phyloP scores from a whole-genome alignment of 2,329 filamentous ascomycete genomes.

The Penicillium sclerotiorum region DNA sequence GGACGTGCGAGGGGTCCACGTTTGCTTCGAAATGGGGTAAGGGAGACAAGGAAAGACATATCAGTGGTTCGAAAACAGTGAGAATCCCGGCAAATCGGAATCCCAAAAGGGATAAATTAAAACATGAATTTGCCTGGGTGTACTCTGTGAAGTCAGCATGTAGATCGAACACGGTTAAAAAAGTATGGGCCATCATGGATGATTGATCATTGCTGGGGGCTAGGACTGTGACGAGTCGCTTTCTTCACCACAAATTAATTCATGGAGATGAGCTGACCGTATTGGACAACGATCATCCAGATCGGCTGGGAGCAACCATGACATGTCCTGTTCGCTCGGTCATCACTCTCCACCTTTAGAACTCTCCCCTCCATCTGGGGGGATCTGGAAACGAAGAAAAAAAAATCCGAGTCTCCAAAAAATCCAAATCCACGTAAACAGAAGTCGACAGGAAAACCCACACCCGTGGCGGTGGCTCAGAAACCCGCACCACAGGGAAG shows the following conservation, averaged over 20 bases:
- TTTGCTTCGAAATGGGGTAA: too few relatives aligned
- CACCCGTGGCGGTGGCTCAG: constrained; percentile 29
- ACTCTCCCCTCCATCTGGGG: constrained; percentile 21
- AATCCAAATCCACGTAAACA: too few relatives aligned
- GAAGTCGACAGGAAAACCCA: too few relatives aligned
- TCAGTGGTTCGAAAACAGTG: too few relatives aligned
- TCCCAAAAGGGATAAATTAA: too few relatives aligned
- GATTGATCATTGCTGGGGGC: too few relatives aligned
- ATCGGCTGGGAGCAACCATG: constrained; percentile 9
- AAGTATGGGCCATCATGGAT: background rate
- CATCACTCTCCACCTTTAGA: constrained; percentile 4
- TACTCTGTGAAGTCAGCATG: background rate
- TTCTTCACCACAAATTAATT: background rate
- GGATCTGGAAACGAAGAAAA: constrained; percentile 28
- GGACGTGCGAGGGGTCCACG: constrained; percentile 17
- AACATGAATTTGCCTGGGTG: too few relatives aligned
- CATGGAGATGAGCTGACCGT: background rate
- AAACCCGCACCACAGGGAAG: background rate
- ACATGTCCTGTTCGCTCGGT: constrained; percentile 6
- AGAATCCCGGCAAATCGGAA: too few relatives aligned
- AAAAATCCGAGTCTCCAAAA: too few relatives aligned
- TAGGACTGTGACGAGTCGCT: constrained; percentile 21
- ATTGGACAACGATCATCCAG: constrained; percentile 9
- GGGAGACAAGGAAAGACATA: too few relatives aligned
- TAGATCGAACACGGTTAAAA: constrained; percentile 1